A percentile compares a stretch with the other conserved stretches of the same genome.
phyloP scores from a whole-genome alignment of 2,329 filamentous ascomycete species.

The Knufia fluminis region DNA sequence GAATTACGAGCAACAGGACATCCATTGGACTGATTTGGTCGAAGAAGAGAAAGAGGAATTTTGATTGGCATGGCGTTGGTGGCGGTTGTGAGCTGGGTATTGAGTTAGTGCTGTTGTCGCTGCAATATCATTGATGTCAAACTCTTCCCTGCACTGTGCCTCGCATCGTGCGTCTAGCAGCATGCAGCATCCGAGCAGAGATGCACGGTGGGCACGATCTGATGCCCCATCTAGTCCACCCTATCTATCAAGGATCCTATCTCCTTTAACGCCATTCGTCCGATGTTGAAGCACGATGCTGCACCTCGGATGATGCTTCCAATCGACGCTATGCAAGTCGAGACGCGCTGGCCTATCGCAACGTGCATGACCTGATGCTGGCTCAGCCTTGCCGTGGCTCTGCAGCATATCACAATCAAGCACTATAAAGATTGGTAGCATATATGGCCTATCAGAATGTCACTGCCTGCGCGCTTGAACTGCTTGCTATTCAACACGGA shows the following conservation, averaged over 20 bases:
- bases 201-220: background rate
- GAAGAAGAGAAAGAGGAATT: background rate
- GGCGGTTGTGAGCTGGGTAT: background rate
- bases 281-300: too few species aligned
- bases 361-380: background rate
- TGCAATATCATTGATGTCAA: background rate
- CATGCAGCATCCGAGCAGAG: background rate
- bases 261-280: too few species aligned
- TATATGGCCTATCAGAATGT: too few species aligned
- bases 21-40: background rate
- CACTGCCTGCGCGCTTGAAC: too few species aligned
- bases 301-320: too few species aligned
- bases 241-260: background rate
- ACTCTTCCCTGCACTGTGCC: background rate
- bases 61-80: background rate
- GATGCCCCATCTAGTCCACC: too few species aligned
- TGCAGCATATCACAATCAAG: background rate
- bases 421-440: too few species aligned
- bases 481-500: too few species aligned
- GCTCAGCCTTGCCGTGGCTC: background rate
- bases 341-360: background rate
- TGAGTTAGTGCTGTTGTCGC: background rate
- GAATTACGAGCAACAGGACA: constrained; percentile 2
- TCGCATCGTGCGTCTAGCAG: background rate
- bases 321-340: too few species aligned